Evolutionary conservation across 1,139 yeast genomes (phyloP).

Genomic region (Wickerhamiella pararugosa): DNA sequence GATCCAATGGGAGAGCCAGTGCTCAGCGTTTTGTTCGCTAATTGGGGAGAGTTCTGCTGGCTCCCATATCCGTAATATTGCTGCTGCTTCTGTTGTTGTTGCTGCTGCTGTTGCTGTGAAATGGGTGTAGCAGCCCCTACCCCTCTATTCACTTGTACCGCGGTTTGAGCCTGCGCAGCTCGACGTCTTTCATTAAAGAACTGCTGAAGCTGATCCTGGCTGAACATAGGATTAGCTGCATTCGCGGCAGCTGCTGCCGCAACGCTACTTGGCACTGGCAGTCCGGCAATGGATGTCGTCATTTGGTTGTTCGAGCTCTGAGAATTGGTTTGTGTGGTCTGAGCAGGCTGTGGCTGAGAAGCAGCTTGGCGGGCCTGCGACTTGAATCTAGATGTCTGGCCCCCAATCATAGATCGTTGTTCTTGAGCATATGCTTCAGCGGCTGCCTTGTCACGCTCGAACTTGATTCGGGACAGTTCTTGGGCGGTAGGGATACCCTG

Average conservation of each 20-base stretch:
- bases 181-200: slow-evolving; percentile 6
- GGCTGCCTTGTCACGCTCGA: slow-evolving; percentile 70
- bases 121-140: not conserved
- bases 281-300: slow-evolving; percentile 15
- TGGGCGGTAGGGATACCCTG: slow-evolving; percentile 54
- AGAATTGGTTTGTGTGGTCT: not conserved
- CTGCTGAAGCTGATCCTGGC: slow-evolving; percentile 13
- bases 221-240: slow-evolving; percentile 7
- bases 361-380: slow-evolving; percentile 2
- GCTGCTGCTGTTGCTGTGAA: slow-evolving; percentile 13
- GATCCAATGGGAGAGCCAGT: too few relatives aligned
- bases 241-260: slow-evolving; percentile 14
- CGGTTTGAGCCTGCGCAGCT: not conserved
- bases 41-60: slow-evolving; percentile 5
- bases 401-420: slow-evolving; percentile 19
- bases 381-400: slow-evolving; percentile 15
- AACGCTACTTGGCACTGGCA: slow-evolving; percentile 17
- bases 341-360: slow-evolving; percentile 5
- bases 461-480: slow-evolving; percentile 66
- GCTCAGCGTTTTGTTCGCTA: not conserved
- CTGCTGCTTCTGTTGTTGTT: slow-evolving; percentile 23
- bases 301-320: not conserved
- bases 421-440: slow-evolving; percentile 50
- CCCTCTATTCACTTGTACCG: slow-evolving; percentile 13
- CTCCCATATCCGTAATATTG: slow-evolving; percentile 17